Evolutionary conservation across 163 green algal species (phyloP).

Genomic region (Smithsoniella earleae): DNA sequence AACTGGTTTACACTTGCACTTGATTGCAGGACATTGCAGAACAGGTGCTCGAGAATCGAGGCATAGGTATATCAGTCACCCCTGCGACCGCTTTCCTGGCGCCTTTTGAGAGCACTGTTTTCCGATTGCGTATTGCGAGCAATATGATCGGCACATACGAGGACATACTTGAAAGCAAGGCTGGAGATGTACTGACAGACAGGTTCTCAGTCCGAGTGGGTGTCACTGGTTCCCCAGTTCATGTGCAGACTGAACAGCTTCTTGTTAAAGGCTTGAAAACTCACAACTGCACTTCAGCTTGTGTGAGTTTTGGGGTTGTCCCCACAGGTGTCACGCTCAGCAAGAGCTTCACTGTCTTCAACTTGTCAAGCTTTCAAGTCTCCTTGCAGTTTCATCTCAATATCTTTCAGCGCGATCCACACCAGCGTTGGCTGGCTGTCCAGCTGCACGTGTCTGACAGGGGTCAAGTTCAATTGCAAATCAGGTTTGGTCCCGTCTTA

Average conservation of each 20-base stretch:
- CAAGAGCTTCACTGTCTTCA: background rate
- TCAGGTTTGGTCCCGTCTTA: background rate
- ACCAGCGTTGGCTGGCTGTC: too few relatives aligned
- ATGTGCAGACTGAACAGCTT: background rate
- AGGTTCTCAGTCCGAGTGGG: background rate
- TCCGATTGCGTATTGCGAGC: background rate
- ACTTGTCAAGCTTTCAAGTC: constrained; percentile 3
- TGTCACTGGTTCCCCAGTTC: constrained; percentile 14
- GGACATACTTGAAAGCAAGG: background rate
- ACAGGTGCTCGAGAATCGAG: background rate
- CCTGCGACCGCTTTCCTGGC: background rate
- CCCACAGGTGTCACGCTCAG: background rate
- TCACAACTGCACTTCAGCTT: background rate
- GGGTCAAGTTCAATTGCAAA: background rate
- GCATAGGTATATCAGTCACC: background rate
- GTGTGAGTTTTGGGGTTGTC: background rate
- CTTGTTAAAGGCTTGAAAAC: background rate
- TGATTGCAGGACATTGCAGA: background rate
- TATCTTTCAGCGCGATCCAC: background rate
- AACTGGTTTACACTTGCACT: too few relatives aligned
- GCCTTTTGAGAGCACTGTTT: background rate
- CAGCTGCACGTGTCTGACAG: background rate
- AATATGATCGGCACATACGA: constrained; percentile 1
- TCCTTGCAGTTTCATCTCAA: background rate
- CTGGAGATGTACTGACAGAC: background rate